Evolutionary conservation across 1,139 yeast genomes (phyloP).

Genomic region (Kodamaea anthophila): DNA sequence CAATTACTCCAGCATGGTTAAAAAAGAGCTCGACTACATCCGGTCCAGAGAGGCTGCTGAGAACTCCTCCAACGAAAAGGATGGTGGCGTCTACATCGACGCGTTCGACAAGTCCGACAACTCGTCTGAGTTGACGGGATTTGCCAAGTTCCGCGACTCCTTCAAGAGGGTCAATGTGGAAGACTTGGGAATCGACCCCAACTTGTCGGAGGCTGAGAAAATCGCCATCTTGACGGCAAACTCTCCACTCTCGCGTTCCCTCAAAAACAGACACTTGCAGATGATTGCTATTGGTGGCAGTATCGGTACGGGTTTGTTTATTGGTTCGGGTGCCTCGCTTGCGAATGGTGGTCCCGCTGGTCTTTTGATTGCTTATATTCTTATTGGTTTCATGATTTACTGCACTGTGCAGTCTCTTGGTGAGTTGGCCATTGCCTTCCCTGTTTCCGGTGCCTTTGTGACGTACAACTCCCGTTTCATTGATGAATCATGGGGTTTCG

Average conservation of each 20-base stretch:
- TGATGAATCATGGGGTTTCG: conserved; percentile 74
- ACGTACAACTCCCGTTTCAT: conserved; percentile 65
- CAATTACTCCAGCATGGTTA: conserved; percentile 12
- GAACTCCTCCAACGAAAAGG: conserved; percentile 32
- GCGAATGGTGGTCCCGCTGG: conserved; percentile 78
- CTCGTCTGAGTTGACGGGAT: conserved; percentile 26
- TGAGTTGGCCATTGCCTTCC: conserved; percentile 74
- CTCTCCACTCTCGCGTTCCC: conserved; percentile 61
- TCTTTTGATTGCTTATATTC: conserved; percentile 59
- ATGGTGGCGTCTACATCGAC: conserved; percentile 38
- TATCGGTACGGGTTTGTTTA: conserved; percentile 74
- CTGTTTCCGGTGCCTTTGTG: conserved; percentile 75
- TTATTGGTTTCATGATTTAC: conserved; percentile 65
- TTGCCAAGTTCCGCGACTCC: conserved; percentile 44
- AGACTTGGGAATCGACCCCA: conserved; percentile 58
- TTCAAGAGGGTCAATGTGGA: conserved; percentile 48
- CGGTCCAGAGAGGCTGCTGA: conserved; percentile 34
- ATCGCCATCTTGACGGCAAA: conserved; percentile 61
- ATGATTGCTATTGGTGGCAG: conserved; percentile 89
- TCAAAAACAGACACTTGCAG: conserved; percentile 62
- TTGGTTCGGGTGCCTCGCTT: conserved; percentile 70
- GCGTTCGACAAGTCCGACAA: conserved; percentile 31
- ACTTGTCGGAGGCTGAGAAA: conserved; percentile 60
- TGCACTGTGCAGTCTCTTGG: conserved; percentile 81
- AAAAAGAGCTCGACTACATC: conserved; percentile 38